Base-by-base conservation (phyloP, 441 rosid species). In the Jatropha podagrica region DNA sequence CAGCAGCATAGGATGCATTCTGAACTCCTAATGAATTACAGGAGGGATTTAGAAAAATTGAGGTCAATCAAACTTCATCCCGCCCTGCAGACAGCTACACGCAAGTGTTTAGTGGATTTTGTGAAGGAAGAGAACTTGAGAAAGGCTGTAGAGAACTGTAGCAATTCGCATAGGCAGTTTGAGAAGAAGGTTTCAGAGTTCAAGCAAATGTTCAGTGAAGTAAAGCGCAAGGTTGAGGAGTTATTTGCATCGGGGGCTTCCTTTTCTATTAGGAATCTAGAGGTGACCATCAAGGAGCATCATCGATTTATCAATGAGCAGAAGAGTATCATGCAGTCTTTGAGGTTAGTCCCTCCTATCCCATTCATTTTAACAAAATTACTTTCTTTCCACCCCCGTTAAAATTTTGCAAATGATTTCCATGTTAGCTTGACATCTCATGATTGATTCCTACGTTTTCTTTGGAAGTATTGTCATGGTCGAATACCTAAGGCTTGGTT, bases 291-390 rank as follows among this genome's bases (percentile, higher is more conserved):
- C 70, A 87, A 85, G 80, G 98, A 92, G 77, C 92, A 88, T 73
- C 91, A 85, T 61, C 87, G 80, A 15, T 88, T 75, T 85, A 85
- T 92, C 73, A 76, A 84, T 65, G 98, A 96, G 77, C 94, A 94
- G 71, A 94, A 89, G 84, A 92, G 92, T 81, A 90, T 92, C 75
- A 91, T 94, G 98, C 99, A 94, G 78, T 92, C 98, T 62, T 85
- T 96, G 81, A 96, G 99, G 99, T 96, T 85, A 68, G 92, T 79
- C 26, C 63, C 40, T 74, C 64, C 18, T 26, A 15, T 7, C 40
- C 58, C 10, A 17, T 27, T 68, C 18, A 14, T 76, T 44, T 74
- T 20, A 23, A 59, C 14, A 54, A 61, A 17, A 23, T 51, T 41
- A 14, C 2, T 54, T 52, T 55, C 13, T 42, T 58, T 59, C 59